phyloP scores from a whole-genome alignment of 73 alveolate genomes.

The Tetrahymena elliotti region DNA sequence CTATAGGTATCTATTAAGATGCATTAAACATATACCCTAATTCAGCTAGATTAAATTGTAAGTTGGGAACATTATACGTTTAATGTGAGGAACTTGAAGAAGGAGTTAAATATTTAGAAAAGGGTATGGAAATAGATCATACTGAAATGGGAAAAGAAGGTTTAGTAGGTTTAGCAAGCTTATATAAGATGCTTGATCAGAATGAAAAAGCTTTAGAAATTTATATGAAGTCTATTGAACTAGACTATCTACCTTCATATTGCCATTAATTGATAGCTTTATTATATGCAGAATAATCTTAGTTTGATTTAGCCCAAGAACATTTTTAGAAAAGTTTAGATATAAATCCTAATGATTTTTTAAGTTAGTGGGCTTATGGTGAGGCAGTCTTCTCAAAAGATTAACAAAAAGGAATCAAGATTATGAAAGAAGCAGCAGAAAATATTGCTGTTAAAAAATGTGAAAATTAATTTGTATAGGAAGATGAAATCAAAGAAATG shows the following conservation, averaged over 20 bases:
- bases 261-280: neutral
- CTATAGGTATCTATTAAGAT: neutral
- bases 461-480: neutral
- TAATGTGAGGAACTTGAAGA: neutral
- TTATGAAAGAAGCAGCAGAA: neutral
- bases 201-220: neutral
- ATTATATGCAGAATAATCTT: neutral
- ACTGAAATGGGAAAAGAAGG: neutral
- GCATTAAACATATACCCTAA: neutral
- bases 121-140: neutral
- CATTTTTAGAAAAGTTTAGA: neutral
- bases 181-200: neutral
- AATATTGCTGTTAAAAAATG: neutral
- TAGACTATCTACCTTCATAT: neutral
- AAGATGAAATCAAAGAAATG: neutral
- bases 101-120: neutral
- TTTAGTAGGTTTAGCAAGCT: neutral
- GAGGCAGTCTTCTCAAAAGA: neutral
- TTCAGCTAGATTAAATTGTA: neutral
- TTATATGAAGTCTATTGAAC: neutral
- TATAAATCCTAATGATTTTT: neutral
- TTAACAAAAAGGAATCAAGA: neutral
- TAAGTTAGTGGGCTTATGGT: neutral
- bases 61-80: neutral
- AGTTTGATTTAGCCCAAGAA: neutral